Evolutionary conservation across 202 grass and related monocot genomes (phyloP).

Genomic region (Setaria viridis): DNA sequence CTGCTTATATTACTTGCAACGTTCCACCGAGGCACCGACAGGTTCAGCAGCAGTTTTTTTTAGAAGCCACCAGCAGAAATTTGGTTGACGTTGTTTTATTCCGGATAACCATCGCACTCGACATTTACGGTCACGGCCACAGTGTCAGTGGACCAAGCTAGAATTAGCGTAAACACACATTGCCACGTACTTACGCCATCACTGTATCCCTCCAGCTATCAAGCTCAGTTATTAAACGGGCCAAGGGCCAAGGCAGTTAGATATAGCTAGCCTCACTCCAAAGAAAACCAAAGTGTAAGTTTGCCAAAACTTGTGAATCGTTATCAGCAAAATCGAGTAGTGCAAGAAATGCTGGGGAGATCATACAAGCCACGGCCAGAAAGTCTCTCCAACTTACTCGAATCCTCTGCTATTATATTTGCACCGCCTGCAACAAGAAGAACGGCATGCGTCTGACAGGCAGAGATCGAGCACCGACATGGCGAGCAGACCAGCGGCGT

Average conservation of each 20-base stretch:
- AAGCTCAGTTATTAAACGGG: no score
- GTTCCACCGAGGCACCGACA: background rate
- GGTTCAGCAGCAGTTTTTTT: background rate
- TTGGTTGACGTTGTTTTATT: background rate
- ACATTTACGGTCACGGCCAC: background rate
- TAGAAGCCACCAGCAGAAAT: background rate
- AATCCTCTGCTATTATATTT: slow-evolving; percentile 3
- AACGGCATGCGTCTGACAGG: background rate
- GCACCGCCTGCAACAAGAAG: background rate
- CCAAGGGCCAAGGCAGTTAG: background rate
- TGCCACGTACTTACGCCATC: background rate
- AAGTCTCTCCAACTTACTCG: slow-evolving; percentile 1
- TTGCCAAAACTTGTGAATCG: slow-evolving; percentile 5
- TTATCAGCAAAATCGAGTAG: background rate
- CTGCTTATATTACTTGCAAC: background rate
- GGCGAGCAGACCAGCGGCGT: background rate
- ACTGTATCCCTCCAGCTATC: background rate
- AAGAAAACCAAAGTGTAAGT: background rate
- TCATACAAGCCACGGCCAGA: background rate
- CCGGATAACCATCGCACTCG: background rate
- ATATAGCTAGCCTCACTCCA: background rate
- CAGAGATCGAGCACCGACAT: background rate
- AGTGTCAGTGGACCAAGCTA: background rate
- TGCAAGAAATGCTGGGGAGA: background rate
- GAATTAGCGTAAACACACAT: background rate